Evolutionary conservation across 345 rosid genomes (phyloP).

Genomic region (Linum tenue): DNA sequence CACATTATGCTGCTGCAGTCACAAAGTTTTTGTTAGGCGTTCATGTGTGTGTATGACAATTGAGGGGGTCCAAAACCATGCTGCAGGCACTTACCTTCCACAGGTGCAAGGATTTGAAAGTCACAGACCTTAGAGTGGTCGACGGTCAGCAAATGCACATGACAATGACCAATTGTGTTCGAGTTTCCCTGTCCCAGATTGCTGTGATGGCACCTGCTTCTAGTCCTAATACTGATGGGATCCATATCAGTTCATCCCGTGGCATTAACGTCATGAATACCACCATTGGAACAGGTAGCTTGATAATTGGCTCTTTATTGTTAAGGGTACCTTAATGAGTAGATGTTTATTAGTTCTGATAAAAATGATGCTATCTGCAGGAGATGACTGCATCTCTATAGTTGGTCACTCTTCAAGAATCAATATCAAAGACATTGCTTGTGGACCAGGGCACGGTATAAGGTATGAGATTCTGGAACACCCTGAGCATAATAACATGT

Average conservation of each 20-base stretch:
- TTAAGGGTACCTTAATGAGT: not conserved
- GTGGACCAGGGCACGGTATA: conserved; percentile 99
- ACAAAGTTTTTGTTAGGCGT: conserved; percentile 12
- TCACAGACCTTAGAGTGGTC: conserved; percentile 41
- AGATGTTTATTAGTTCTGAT: conserved; percentile 8
- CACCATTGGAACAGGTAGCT: conserved; percentile 54
- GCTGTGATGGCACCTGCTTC: conserved; percentile 52
- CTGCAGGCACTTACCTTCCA: conserved; percentile 80
- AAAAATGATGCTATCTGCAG: conserved; percentile 30
- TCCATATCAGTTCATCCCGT: conserved; percentile 68
- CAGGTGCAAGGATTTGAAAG: conserved; percentile 63
- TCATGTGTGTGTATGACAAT: conserved; percentile 8
- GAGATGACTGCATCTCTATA: conserved; percentile 93
- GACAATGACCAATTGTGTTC: conserved; percentile 54
- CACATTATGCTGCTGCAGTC: conserved; percentile 11
- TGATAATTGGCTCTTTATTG: not conserved
- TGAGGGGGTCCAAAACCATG: not conserved
- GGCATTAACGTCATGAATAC: conserved; percentile 47
- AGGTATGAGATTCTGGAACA: conserved; percentile 33
- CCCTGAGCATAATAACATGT: not conserved
- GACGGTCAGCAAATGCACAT: conserved; percentile 77
- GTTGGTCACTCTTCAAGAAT: conserved; percentile 66
- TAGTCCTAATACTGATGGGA: conserved; percentile 93
- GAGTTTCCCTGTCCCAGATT: conserved; percentile 40
- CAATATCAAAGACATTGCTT: conserved; percentile 43